Percentiles rank a stretch among this genome's conserved stretches.
These are phyloP conservation scores for Toxoplasma gondii DNA, from an alignment of 169 alveolate species.

Conservation along the genomic window DNA sequence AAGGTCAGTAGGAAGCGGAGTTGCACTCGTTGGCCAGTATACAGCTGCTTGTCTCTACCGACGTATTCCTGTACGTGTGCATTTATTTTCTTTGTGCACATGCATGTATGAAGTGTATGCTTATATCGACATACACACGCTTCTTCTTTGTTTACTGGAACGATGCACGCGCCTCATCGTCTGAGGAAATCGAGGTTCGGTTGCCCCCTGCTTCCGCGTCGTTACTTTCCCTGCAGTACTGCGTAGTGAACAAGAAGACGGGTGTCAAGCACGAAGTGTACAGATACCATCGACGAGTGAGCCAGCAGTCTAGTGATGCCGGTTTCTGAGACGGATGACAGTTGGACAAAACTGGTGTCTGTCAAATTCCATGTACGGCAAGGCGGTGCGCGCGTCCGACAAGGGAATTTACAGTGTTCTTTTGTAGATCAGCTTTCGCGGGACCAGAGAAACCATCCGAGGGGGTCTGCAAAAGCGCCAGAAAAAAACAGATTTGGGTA, in stretches of 20 bases:
- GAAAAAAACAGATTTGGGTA: too few species aligned
- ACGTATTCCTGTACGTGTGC: not conserved
- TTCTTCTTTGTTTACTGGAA: too few species aligned
- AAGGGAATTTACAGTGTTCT: not conserved
- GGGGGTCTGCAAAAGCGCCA: too few species aligned
- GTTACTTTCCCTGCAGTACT: not conserved
- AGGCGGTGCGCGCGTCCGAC: not conserved
- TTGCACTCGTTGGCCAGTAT: not conserved
- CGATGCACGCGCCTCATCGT: too few species aligned
- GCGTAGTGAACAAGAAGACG: slow-evolving; percentile 40
- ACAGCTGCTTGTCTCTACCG: not conserved
- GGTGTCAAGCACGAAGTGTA: slow-evolving; percentile 17
- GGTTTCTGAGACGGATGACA: not conserved
- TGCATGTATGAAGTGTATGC: not conserved
- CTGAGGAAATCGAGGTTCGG: too few species aligned
- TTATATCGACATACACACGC: too few species aligned
- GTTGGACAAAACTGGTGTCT: not conserved
- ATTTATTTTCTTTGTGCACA: not conserved
- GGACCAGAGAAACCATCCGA: too few species aligned
- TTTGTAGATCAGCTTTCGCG: too few species aligned
- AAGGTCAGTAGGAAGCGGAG: slow-evolving; percentile 11
- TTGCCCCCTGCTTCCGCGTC: not conserved
- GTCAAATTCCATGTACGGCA: not conserved
- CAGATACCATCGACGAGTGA: slow-evolving; percentile 8
- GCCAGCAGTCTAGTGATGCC: not conserved